Evolutionary conservation across 2,329 filamentous ascomycete species (phyloP).

Genomic region (Penicillium nordicum): DNA sequence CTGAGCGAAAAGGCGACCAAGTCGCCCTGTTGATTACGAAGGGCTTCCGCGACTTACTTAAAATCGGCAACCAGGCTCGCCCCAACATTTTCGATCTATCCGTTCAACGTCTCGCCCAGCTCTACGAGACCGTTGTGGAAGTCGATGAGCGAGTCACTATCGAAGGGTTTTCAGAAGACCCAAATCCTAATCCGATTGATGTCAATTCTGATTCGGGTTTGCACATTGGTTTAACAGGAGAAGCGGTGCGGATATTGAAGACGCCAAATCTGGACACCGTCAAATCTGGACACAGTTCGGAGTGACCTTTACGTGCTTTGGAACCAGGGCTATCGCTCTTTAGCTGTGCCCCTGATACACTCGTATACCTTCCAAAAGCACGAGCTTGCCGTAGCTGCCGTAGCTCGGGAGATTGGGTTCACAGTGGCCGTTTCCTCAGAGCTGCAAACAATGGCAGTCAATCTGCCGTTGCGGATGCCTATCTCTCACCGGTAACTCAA

Average conservation of each 20-base stretch:
- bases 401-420: conserved; percentile 55
- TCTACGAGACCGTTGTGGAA: conserved; percentile 76
- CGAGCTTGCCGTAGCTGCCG: conserved; percentile 46
- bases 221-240: conserved; percentile 31
- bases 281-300: conserved; percentile 51
- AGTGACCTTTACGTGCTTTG: conserved; percentile 57
- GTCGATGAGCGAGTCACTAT: conserved; percentile 69
- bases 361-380: conserved; percentile 83
- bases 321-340: conserved; percentile 64
- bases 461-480: conserved; percentile 72
- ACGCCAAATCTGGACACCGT: conserved; percentile 53
- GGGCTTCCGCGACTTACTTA: conserved; percentile 56
- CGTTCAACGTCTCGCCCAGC: conserved; percentile 76
- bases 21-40: conserved; percentile 80
- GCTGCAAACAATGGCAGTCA: conserved; percentile 72
- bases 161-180: conserved; percentile 45
- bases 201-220: conserved; percentile 53
- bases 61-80: conserved; percentile 82
- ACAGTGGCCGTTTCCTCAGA: conserved; percentile 69
- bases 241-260: conserved; percentile 65
- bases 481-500: conserved; percentile 66
- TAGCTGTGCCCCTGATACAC: conserved; percentile 84
- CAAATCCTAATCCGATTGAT: conserved; percentile 49
- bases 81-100: conserved; percentile 83
- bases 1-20: conserved; percentile 80